phyloP scores from a whole-genome alignment of 495 filamentous ascomycete genomes.

The Rhypophila decipiens region DNA sequence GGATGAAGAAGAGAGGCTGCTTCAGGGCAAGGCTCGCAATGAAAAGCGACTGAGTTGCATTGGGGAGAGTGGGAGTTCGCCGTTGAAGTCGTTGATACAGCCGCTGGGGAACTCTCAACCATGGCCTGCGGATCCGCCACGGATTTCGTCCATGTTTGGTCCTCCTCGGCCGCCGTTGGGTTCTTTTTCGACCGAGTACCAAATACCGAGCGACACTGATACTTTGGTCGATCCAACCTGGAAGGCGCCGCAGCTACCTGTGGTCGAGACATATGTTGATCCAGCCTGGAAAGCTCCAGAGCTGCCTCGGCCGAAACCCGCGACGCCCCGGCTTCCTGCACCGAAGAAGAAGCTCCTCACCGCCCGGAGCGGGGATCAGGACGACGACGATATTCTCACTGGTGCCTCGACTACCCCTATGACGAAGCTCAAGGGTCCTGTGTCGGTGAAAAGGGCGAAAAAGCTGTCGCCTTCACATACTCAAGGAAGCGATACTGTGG shows the following conservation, averaged over 20 bases:
- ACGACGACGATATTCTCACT: constrained; percentile 24
- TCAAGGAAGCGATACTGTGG: no score
- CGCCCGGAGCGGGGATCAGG: constrained; percentile 13
- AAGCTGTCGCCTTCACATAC: background rate
- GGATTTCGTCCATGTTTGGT: no score
- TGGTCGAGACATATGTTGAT: constrained; percentile 4
- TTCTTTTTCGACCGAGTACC: no score
- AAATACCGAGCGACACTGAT: no score
- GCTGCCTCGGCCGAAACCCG: constrained; percentile 5
- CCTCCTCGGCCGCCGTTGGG: constrained; percentile 2
- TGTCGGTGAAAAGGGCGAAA: background rate
- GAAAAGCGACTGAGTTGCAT: constrained; percentile 6
- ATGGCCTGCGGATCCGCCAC: no score
- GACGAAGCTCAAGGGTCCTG: background rate
- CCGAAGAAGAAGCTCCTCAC: no score
- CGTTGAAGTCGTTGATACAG: no score
- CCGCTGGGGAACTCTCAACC: no score
- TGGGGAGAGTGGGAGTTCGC: background rate
- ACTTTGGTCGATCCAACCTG: background rate
- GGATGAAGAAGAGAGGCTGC: constrained; percentile 23
- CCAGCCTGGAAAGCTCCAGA: constrained; percentile 22
- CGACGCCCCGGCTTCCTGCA: constrained; percentile 5
- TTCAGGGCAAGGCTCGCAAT: constrained; percentile 6
- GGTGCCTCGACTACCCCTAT: constrained; percentile 3
- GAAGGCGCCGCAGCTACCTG: no score